Conservation (phyloP, 306 rosid genomes). For the Trifolium pratense region DNA sequence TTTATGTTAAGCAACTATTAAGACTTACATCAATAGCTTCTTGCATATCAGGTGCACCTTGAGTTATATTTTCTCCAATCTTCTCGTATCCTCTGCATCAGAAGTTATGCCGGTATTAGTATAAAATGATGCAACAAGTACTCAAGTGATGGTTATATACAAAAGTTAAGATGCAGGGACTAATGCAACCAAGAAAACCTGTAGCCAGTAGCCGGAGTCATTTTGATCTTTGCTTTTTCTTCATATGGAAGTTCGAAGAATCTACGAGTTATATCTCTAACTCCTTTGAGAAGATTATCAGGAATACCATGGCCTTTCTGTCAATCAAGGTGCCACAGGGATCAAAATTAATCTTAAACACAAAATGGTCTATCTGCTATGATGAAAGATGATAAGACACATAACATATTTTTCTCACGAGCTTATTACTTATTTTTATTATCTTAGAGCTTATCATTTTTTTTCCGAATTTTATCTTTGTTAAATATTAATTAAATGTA, state of each 20-base stretch:
- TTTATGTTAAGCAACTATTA: constrained; percentile 20
- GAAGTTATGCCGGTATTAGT: constrained; percentile 34
- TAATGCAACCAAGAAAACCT: constrained; percentile 57
- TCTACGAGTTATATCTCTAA: constrained; percentile 55
- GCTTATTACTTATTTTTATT: no score
- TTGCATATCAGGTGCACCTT: constrained; percentile 85
- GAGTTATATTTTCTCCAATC: constrained; percentile 78
- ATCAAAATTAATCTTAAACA: constrained; percentile 14
- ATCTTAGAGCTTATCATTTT: no score
- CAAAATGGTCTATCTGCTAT: not conserved
- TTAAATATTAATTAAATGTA: no score
- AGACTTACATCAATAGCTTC: constrained; percentile 93
- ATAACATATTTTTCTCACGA: no score
- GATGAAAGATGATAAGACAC: no score
- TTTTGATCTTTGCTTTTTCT: constrained; percentile 77
- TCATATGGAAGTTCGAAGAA: constrained; percentile 81
- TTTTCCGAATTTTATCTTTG: no score
- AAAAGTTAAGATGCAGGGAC: constrained; percentile 7
- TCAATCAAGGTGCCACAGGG: constrained; percentile 25
- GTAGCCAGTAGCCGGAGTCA: constrained; percentile 69
- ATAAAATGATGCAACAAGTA: constrained; percentile 19
- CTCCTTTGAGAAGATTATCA: constrained; percentile 63
- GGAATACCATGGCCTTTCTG: constrained; percentile 90
- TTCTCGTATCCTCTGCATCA: constrained; percentile 84
- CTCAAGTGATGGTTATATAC: constrained; percentile 29